A percentile compares a stretch with the other conserved stretches of the same genome.
phyloP scores from a whole-genome alignment of 371 early-diverging fungal genomes.

The Mortierella sp. region DNA sequence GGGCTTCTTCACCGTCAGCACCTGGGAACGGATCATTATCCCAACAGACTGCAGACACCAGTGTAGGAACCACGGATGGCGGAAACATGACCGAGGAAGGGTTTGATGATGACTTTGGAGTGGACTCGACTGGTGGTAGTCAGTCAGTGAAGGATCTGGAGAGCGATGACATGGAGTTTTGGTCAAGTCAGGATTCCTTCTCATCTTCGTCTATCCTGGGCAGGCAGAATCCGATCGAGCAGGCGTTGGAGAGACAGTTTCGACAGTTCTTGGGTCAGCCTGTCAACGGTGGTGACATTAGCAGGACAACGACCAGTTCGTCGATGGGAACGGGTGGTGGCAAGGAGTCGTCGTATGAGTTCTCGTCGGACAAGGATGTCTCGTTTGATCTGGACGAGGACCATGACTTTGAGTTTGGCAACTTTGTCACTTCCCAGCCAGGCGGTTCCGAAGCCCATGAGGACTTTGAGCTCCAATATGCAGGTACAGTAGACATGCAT shows the following conservation, averaged over 20 bases:
- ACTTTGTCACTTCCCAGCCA: conserved; percentile 24
- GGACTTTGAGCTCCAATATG: conserved; percentile 30
- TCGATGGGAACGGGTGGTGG: conserved; percentile 15
- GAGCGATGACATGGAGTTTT: conserved; percentile 31
- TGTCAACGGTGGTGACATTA: neutral
- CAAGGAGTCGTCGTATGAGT: conserved; percentile 24
- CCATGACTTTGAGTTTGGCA: conserved; percentile 48
- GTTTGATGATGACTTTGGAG: conserved; percentile 46
- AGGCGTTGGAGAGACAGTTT: conserved; percentile 31
- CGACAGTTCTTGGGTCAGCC: conserved; percentile 31
- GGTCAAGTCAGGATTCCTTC: conserved; percentile 35
- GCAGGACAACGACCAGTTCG: conserved; percentile 1
- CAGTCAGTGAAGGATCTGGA: conserved; percentile 27
- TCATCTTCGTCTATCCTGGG: neutral
- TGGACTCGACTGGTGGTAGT: conserved; percentile 2
- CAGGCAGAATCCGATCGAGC: conserved; percentile 6
- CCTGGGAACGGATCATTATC: conserved; percentile 16
- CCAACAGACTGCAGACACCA: neutral
- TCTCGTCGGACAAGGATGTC: conserved; percentile 24
- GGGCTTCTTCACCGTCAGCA: conserved; percentile 20
- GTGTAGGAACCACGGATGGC: neutral
- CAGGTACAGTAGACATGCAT: conserved; percentile 28
- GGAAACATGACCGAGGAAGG: conserved; percentile 9
- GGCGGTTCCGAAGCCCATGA: conserved; percentile 21
- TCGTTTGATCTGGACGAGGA: conserved; percentile 36